Evolutionary conservation across 352 stramenopile species (phyloP).

Genomic region (Phytophthora niederhauseri): DNA sequence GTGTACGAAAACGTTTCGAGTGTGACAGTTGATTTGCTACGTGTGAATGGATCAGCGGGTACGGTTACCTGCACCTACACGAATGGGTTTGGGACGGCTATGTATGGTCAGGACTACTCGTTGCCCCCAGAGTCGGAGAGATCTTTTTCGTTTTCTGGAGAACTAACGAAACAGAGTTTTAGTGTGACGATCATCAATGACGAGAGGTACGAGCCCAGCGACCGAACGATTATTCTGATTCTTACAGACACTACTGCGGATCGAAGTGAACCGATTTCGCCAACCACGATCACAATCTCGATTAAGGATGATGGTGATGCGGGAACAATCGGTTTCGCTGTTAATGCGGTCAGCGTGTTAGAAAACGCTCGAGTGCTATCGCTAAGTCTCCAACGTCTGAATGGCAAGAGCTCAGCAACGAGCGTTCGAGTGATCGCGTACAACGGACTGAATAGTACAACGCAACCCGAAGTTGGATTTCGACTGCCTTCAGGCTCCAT

Average conservation of each 20-base stretch:
- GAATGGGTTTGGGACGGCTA: constrained; percentile 29
- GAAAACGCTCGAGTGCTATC: constrained; percentile 36
- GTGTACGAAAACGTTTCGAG: constrained; percentile 52
- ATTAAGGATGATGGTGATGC: constrained; percentile 67
- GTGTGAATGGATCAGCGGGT: constrained; percentile 53
- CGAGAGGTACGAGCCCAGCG: constrained; percentile 34
- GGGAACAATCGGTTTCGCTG: constrained; percentile 52
- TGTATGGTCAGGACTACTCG: constrained; percentile 39
- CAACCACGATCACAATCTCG: constrained; percentile 29
- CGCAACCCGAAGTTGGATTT: constrained; percentile 37
- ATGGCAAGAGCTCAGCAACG: constrained; percentile 38
- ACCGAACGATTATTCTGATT: constrained; percentile 35
- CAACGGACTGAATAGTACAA: constrained; percentile 16
- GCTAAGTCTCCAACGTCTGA: constrained; percentile 40
- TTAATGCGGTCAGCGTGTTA: constrained; percentile 15
- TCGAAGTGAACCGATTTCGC: constrained; percentile 34
- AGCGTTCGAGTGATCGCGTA: constrained; percentile 35
- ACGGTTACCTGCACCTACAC: constrained; percentile 49
- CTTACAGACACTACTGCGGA: constrained; percentile 46
- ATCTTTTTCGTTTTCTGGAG: constrained; percentile 45
- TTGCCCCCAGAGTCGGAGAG: constrained; percentile 23
- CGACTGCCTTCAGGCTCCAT: constrained; percentile 31
- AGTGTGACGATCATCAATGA: constrained; percentile 51
- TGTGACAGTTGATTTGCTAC: constrained; percentile 43
- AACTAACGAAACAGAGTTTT: constrained; percentile 43